Evolutionary conservation across 805 yeast species (phyloP).

Genomic region (Starmerella potacharoeniae): DNA sequence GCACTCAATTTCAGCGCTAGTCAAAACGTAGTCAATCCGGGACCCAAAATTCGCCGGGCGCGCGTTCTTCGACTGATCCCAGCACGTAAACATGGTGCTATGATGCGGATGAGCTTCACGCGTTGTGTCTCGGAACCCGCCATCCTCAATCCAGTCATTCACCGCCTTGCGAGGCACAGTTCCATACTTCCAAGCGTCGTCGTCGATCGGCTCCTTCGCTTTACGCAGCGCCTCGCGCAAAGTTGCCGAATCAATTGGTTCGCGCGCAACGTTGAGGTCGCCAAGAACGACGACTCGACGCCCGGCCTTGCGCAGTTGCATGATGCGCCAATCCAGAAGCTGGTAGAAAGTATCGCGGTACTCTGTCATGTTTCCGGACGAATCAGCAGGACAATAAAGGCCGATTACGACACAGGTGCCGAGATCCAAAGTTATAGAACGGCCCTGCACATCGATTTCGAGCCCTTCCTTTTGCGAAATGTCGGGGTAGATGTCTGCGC

Average conservation of each 20-base stretch:
- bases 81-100: slow-evolving; percentile 69
- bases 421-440: slow-evolving; percentile 66
- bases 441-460: slow-evolving; percentile 68
- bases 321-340: slow-evolving; percentile 49
- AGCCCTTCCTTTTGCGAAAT: slow-evolving; percentile 47
- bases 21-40: slow-evolving; percentile 66
- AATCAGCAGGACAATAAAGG: slow-evolving; percentile 85
- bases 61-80: slow-evolving; percentile 72
- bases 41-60: slow-evolving; percentile 81
- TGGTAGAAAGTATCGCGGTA: slow-evolving; percentile 46
- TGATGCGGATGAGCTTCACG: slow-evolving; percentile 47
- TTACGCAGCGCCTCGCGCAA: slow-evolving; percentile 38
- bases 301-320: slow-evolving; percentile 40
- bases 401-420: slow-evolving; percentile 37
- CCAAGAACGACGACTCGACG: slow-evolving; percentile 75
- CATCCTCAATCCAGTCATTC: slow-evolving; percentile 37
- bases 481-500: slow-evolving; percentile 11
- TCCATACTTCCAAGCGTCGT: slow-evolving; percentile 31
- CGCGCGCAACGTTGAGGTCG: slow-evolving; percentile 73
- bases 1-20: slow-evolving; percentile 34
- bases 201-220: slow-evolving; percentile 10
- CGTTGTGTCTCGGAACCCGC: slow-evolving; percentile 25
- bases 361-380: slow-evolving; percentile 57
- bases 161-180: slow-evolving; percentile 36
- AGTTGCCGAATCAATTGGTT: slow-evolving; percentile 75